Evolutionary conservation across 441 rosid species (phyloP), one percentile per base, ranked within the genome.

Genomic region (Viola pubescens): DNA sequence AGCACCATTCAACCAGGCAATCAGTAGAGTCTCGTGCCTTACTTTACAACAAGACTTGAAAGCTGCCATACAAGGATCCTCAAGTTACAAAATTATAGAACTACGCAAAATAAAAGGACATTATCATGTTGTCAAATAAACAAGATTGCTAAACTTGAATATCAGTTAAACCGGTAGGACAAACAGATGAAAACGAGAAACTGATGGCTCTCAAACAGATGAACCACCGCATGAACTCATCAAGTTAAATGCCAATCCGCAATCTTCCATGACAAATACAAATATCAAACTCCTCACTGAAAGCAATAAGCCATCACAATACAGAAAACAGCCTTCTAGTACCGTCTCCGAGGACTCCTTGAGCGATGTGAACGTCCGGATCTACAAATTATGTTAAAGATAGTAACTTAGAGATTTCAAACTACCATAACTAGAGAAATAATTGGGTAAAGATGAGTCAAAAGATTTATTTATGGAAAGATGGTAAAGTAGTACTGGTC

Each of bases 291-390:
- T 41, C 70, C 59, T 49, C 43, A 14, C 43, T 16, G 13, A 53
- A 66, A 48, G 34, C 34, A 59, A 52, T 55, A 73, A 58, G 14
- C 58, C 48, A 63, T 55, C 41, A 7, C 34, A 10, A 13, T 40
- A 5, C 6, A 52, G 42, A 57, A 44, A 34, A 19, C 37, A 58
- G 8, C 37, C 38, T 57, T 60, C 79, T 74, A 85, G 71, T 75
- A 90, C 66, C 95, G 79, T 71, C 96, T 84, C 79, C 87, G 71
- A 14, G 96, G 96, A 72, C 97, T 90, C 75, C 96, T 73, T 53
- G 96, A 90, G 47, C 94, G 89, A 65, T 82, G 85, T 1, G 83
- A 63, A 65, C 94, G 75, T 49, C 79, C 85, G 42, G 85, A 65
- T 71, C 94, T 88, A 78, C 63, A 68, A 67, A 63, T 60, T 8